Conservation (phyloP, 805 yeast genomes). For the Ogataea kodamae region DNA sequence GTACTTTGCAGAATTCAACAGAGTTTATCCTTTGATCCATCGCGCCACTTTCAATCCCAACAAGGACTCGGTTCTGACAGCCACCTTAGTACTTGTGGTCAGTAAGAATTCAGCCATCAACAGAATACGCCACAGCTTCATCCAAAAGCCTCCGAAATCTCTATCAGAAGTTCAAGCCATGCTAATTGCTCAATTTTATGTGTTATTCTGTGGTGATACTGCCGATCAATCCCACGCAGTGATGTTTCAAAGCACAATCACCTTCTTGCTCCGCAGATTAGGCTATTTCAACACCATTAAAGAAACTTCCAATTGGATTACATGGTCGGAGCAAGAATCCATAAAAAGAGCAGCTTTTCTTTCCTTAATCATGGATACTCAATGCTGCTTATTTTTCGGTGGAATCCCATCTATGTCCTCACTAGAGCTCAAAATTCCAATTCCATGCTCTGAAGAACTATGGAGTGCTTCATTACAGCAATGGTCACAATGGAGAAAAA, state of each 20-base stretch:
- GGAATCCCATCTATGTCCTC: conserved; percentile 13
- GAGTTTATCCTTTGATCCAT: conserved; percentile 17
- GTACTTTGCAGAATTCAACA: conserved; percentile 13
- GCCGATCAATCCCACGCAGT: conserved; percentile 12
- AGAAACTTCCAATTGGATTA: conserved; percentile 7
- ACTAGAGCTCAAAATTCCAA: conserved; percentile 10
- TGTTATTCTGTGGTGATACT: conserved; percentile 3
- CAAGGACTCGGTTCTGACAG: conserved; percentile 4
- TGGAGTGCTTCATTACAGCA: conserved; percentile 12
- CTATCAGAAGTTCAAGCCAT: conserved; percentile 12
- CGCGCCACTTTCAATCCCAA: conserved; percentile 11
- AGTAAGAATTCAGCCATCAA: background rate
- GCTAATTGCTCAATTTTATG: background rate
- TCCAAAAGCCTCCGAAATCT: conserved; percentile 1
- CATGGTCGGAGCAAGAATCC: conserved; percentile 13
- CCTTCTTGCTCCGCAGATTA: conserved; percentile 11
- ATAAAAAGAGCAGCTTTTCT: conserved; percentile 15
- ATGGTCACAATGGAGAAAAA: conserved; percentile 5
- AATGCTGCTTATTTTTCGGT: conserved; percentile 14
- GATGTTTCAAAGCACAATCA: conserved; percentile 10
- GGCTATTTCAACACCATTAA: conserved; percentile 5
- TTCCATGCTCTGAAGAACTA: conserved; percentile 12
- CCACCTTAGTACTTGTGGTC: conserved; percentile 5
- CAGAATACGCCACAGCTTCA: background rate
- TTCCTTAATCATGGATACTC: conserved; percentile 15